Conservation (phyloP, 176 grass and related monocot species). For the Aegilops longissima region DNA sequence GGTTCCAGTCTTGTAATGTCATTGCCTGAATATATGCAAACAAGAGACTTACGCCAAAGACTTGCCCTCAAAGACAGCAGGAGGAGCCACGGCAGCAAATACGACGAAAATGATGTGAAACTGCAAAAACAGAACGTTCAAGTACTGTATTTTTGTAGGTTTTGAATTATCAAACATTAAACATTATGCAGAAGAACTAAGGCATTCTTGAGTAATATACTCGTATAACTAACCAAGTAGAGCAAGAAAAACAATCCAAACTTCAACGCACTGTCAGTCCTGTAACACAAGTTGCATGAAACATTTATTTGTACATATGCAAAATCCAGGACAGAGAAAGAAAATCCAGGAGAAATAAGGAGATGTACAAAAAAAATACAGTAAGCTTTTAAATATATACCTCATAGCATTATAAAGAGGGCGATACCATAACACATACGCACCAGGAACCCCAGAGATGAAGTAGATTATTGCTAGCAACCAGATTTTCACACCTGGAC, state of each 20-base stretch:
- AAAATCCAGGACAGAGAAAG: background rate
- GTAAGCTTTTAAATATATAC: slow-evolving; percentile 42
- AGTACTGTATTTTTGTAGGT: background rate
- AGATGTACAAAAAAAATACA: background rate
- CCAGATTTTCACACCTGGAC: slow-evolving; percentile 95
- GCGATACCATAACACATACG: slow-evolving; percentile 95
- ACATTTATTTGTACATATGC: slow-evolving; percentile 28
- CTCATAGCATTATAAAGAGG: slow-evolving; percentile 99
- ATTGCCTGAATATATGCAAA: slow-evolving; percentile 2
- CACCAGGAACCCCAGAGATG: slow-evolving; percentile 91
- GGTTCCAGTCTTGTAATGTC: background rate
- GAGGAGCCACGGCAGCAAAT: slow-evolving; percentile 91
- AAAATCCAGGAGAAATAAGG: background rate
- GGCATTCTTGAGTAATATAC: background rate
- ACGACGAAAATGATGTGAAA: slow-evolving; percentile 86
- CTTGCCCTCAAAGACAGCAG: slow-evolving; percentile 94
- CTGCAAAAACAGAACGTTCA: slow-evolving; percentile 37
- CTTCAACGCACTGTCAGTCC: slow-evolving; percentile 96
- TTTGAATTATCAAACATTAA: background rate
- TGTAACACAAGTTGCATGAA: slow-evolving; percentile 42
- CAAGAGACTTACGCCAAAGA: slow-evolving; percentile 86
- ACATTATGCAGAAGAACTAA: slow-evolving; percentile 30
- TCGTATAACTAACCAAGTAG: slow-evolving; percentile 60
- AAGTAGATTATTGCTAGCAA: slow-evolving; percentile 97
- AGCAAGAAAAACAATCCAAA: slow-evolving; percentile 97